phyloP scores from a whole-genome alignment of 148 eudicot genomes.

The Diospyros kaki region DNA sequence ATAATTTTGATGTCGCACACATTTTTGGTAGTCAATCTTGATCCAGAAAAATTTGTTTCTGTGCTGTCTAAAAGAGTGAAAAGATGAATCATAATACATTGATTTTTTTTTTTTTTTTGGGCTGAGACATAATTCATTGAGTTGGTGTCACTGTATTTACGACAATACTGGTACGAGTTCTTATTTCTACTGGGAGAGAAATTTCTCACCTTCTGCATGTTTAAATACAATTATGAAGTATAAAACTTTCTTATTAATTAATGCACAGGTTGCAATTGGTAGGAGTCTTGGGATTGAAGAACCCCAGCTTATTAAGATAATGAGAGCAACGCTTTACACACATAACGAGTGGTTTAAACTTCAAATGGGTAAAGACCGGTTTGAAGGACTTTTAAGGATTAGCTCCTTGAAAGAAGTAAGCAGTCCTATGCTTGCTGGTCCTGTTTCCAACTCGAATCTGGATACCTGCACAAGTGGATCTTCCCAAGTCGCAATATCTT shows the following conservation, averaged over 20 bases:
- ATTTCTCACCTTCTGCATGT: neutral
- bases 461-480: slow-evolving; percentile 51
- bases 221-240: neutral
- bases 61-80: too few relatives aligned
- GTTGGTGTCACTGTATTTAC: too few relatives aligned
- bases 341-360: slow-evolving; percentile 89
- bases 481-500: slow-evolving; percentile 62
- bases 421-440: slow-evolving; percentile 39
- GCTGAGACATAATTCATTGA: too few relatives aligned
- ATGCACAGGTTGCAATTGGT: slow-evolving; percentile 70
- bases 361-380: slow-evolving; percentile 86
- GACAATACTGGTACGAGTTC: neutral
- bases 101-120: too few relatives aligned
- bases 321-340: slow-evolving; percentile 64
- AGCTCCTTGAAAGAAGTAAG: slow-evolving; percentile 59
- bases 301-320: slow-evolving; percentile 80
- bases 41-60: too few relatives aligned
- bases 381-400: slow-evolving; percentile 78
- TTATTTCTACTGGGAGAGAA: neutral
- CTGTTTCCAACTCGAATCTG: slow-evolving; percentile 36
- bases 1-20: too few relatives aligned
- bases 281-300: slow-evolving; percentile 77
- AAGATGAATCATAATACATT: too few relatives aligned
- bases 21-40: too few relatives aligned
- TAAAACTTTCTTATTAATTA: neutral